A percentile compares a stretch with the other conserved stretches of the same genome.
Evolutionary conservation across 371 early-diverging fungal genomes (phyloP).

Genomic region (Batkoa obscura): DNA sequence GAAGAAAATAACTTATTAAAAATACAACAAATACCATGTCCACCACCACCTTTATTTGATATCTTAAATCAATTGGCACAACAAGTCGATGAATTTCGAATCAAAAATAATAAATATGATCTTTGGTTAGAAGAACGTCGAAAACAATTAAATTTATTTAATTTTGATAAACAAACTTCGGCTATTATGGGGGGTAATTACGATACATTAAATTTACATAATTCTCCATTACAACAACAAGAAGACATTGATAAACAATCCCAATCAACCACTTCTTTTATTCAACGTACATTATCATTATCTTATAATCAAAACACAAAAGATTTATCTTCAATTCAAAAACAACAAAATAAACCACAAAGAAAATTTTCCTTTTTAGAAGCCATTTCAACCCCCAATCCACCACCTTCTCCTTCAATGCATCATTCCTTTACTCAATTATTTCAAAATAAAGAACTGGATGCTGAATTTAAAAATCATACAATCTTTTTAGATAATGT

Average conservation of each 20-base stretch:
- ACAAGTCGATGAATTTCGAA: slow-evolving; percentile 15
- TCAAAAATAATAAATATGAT: neutral
- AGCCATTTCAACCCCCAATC: neutral
- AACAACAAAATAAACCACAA: neutral
- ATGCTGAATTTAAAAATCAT: slow-evolving; percentile 1
- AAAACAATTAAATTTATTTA: neutral
- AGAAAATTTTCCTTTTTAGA: neutral
- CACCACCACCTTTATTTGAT: slow-evolving; percentile 1
- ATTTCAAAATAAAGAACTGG: too few species aligned
- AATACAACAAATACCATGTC: neutral
- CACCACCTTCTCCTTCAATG: neutral
- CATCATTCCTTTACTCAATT: slow-evolving; percentile 6
- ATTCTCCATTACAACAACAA: neutral
- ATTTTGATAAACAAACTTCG: neutral
- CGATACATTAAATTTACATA: neutral
- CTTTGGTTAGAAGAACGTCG: slow-evolving; percentile 1
- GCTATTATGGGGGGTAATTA: too few species aligned
- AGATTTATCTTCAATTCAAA: neutral
- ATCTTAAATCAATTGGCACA: slow-evolving; percentile 9
- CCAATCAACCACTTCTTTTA: neutral
- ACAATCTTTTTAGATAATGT: slow-evolving; percentile 45
- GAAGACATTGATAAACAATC: too few species aligned
- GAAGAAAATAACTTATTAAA: neutral
- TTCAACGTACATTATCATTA: neutral
- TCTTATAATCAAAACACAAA: neutral